phyloP scores from a whole-genome alignment of 2,329 filamentous ascomycete species.

The Fusarium newnesense region DNA sequence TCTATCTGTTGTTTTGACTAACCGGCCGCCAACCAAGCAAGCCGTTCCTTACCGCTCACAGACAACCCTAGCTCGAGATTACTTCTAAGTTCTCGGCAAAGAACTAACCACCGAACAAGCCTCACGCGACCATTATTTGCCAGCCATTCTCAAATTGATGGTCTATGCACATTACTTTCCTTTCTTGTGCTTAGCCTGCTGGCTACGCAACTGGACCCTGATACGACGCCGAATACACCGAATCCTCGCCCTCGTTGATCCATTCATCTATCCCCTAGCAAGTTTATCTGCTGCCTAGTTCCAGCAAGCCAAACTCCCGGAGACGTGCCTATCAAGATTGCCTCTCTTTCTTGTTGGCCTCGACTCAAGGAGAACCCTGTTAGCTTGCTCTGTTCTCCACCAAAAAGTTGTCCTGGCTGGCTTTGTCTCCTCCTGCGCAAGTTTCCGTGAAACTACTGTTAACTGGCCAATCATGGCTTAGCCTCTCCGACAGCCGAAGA shows the following conservation, averaged over 20 bases:
- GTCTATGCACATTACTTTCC: conserved; percentile 21
- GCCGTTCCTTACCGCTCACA: conserved; percentile 23
- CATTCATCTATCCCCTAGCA: conserved; percentile 38
- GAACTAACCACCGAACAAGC: conserved; percentile 4
- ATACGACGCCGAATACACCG: conserved; percentile 8
- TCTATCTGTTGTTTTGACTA: conserved; percentile 21
- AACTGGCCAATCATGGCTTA: conserved; percentile 43
- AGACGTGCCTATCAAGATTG: conserved; percentile 16
- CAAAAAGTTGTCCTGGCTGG: background rate
- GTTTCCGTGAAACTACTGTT: conserved; percentile 28
- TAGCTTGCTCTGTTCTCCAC: conserved; percentile 31
- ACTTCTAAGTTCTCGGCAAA: conserved; percentile 9
- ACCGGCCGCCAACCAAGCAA: conserved; percentile 9
- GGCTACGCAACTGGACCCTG: conserved; percentile 17
- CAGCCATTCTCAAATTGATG: conserved; percentile 15
- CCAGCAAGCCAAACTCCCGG: conserved; percentile 1
- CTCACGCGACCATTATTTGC: conserved; percentile 32
- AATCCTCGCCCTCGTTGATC: background rate
- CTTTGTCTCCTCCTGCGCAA: conserved; percentile 5
- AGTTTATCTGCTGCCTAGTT: conserved; percentile 12
- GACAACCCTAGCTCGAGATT: conserved; percentile 7
- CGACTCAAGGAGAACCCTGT: conserved; percentile 26
- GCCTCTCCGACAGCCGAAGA: conserved; percentile 41
- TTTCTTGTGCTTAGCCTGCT: conserved; percentile 18
- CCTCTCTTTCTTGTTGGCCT: conserved; percentile 5